Evolutionary conservation across 495 filamentous ascomycete genomes (phyloP).

Genomic region (Tuber melanosporum): DNA sequence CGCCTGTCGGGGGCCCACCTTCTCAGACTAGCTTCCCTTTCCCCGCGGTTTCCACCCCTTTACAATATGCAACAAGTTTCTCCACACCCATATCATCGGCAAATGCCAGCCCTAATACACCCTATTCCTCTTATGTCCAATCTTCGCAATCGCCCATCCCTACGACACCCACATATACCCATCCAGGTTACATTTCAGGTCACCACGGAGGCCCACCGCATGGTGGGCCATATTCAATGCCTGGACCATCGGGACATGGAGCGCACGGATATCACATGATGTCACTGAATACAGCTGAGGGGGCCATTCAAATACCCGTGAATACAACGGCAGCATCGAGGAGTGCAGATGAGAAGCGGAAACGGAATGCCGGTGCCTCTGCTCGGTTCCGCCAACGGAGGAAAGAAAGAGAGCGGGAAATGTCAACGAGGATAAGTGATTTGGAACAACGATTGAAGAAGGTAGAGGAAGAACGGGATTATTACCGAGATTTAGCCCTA

Average conservation of each 20-base stretch:
- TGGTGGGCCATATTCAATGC: slow-evolving; percentile 8
- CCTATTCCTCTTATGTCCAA: slow-evolving; percentile 40
- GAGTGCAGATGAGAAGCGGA: slow-evolving; percentile 81
- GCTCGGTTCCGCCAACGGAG: slow-evolving; percentile 78
- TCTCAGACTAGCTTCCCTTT: slow-evolving; percentile 30
- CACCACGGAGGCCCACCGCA: slow-evolving; percentile 16
- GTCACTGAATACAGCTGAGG: slow-evolving; percentile 39
- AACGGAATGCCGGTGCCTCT: slow-evolving; percentile 89
- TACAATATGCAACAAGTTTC: slow-evolving; percentile 35
- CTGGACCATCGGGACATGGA: slow-evolving; percentile 30
- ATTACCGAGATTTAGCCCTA: slow-evolving; percentile 37
- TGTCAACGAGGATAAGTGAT: slow-evolving; percentile 58
- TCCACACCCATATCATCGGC: slow-evolving; percentile 39
- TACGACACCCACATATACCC: slow-evolving; percentile 35
- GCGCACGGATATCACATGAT: slow-evolving; percentile 39
- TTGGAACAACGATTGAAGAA: slow-evolving; percentile 58
- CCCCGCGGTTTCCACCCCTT: slow-evolving; percentile 24
- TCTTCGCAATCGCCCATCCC: slow-evolving; percentile 32
- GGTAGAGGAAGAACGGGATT: slow-evolving; percentile 53
- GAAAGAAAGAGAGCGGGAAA: slow-evolving; percentile 81
- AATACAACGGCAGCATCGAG: slow-evolving; percentile 76
- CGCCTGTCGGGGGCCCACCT: slow-evolving; percentile 14
- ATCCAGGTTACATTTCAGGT: slow-evolving; percentile 31
- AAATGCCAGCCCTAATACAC: slow-evolving; percentile 36
- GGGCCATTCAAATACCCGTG: slow-evolving; percentile 55